phyloP scores from a whole-genome alignment of 2,329 filamentous ascomycete species.

The Beauveria brongniartii region DNA sequence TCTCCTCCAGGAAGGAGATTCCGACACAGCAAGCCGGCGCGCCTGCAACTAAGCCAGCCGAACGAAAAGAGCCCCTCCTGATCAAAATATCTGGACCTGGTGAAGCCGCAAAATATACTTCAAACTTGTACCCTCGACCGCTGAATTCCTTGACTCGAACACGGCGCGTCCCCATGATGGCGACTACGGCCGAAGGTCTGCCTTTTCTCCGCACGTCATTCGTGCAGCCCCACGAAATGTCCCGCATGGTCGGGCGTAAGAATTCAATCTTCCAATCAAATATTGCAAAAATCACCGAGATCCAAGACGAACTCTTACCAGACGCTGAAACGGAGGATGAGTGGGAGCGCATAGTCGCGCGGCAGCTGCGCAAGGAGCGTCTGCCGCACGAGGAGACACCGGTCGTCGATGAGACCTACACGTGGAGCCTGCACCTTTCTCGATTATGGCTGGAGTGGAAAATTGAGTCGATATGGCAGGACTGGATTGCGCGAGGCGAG shows the following conservation, averaged over 20 bases:
- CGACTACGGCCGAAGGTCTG: slow-evolving; percentile 42
- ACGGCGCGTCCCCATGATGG: slow-evolving; percentile 51
- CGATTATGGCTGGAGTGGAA: slow-evolving; percentile 24
- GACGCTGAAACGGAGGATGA: slow-evolving; percentile 34
- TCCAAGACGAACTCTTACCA: slow-evolving; percentile 29
- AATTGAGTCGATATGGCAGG: slow-evolving; percentile 25
- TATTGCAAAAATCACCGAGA: slow-evolving; percentile 27
- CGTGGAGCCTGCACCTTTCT: slow-evolving; percentile 22
- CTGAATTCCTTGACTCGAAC: slow-evolving; percentile 19
- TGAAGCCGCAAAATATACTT: slow-evolving; percentile 36
- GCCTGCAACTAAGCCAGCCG: slow-evolving; percentile 12
- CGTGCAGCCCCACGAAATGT: slow-evolving; percentile 53
- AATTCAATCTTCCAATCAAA: slow-evolving; percentile 34
- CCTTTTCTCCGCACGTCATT: slow-evolving; percentile 61
- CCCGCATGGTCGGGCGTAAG: slow-evolving; percentile 48
- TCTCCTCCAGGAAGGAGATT: slow-evolving; percentile 21
- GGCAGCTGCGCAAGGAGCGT: slow-evolving; percentile 18
- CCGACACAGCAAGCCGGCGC: slow-evolving; percentile 3
- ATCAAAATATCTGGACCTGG: slow-evolving; percentile 25
- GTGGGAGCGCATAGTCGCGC: slow-evolving; percentile 37
- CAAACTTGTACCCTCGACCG: slow-evolving; percentile 12
- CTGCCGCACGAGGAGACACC: slow-evolving; percentile 5
- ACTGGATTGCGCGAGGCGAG: slow-evolving; percentile 32
- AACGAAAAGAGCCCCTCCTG: slow-evolving; percentile 22
- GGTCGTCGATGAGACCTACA: slow-evolving; percentile 20